Conservation (phyloP, 2,329 filamentous ascomycete genomes). For the Claviceps cyperi region DNA sequence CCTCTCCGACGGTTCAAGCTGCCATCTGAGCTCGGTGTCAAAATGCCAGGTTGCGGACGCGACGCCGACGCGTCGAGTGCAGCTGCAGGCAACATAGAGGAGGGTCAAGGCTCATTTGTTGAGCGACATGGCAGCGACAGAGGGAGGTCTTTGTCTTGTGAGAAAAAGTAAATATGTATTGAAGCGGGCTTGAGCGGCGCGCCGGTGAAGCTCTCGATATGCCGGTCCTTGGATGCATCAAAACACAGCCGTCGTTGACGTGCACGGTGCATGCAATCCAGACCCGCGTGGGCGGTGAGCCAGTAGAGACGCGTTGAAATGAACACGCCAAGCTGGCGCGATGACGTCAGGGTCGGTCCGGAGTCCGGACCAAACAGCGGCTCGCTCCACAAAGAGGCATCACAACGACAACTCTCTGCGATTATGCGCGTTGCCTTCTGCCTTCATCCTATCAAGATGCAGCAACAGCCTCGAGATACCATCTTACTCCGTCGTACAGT, state of each 20-base stretch:
- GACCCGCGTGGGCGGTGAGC: no score
- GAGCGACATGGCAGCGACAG: slow-evolving; percentile 1
- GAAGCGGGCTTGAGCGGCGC: background rate
- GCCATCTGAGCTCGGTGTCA: slow-evolving; percentile 26
- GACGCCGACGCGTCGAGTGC: slow-evolving; percentile 31
- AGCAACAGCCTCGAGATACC: no score
- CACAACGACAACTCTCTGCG: no score
- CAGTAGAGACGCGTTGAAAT: background rate
- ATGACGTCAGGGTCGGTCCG: no score
- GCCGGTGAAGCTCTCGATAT: background rate
- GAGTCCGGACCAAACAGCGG: no score
- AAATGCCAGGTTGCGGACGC: slow-evolving; percentile 29
- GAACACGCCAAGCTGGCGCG: no score
- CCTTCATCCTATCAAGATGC: no score
- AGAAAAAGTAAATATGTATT: background rate
- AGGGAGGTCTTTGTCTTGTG: background rate
- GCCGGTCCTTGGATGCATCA: background rate
- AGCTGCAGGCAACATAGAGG: slow-evolving; percentile 20
- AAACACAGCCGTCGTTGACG: background rate
- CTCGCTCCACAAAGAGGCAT: no score
- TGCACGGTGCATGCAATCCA: background rate
- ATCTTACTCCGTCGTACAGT: no score
- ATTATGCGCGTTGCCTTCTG: no score
- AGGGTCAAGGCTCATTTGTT: slow-evolving; percentile 4
- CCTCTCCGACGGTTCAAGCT: slow-evolving; percentile 23